Percentiles rank a stretch among this genome's conserved stretches.
phyloP scores from a whole-genome alignment of 768 basidiomycete species.

The Rickenella mellea region DNA sequence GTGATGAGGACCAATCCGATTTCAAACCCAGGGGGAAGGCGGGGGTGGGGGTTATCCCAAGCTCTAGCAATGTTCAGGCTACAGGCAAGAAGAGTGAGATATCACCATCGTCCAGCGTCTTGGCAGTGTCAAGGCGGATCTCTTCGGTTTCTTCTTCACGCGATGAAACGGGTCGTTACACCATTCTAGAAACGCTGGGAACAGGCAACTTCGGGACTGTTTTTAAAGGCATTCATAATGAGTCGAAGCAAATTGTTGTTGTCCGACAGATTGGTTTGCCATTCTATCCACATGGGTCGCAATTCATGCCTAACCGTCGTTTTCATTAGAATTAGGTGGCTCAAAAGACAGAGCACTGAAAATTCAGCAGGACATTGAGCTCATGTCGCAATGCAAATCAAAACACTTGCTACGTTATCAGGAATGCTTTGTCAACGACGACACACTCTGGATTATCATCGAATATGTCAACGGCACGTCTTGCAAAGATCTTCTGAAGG shows the following conservation, averaged over 20 bases:
- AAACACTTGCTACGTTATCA: constrained; percentile 96
- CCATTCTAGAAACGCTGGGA: constrained; percentile 87
- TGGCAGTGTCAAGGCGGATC: too few relatives aligned
- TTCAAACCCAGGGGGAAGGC: too few relatives aligned
- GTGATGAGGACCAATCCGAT: too few relatives aligned
- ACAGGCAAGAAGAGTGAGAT: too few relatives aligned
- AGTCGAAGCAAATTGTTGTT: constrained; percentile 89
- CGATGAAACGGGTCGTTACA: constrained; percentile 86
- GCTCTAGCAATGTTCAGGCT: too few relatives aligned
- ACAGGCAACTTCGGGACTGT: constrained; percentile 96
- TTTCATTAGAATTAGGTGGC: constrained; percentile 79
- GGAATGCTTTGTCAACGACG: constrained; percentile 91
- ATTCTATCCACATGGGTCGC: too few relatives aligned
- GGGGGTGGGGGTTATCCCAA: too few relatives aligned
- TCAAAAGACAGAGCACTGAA: constrained; percentile 98
- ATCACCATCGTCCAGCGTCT: too few relatives aligned
- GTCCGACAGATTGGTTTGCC: constrained; percentile 95
- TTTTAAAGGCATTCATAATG: constrained; percentile 95
- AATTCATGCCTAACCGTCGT: constrained; percentile 5
- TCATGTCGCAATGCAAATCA: constrained; percentile 90
- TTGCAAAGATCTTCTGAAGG: constrained; percentile 90
- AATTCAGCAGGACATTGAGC: constrained; percentile 97
- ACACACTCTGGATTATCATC: constrained; percentile 99
- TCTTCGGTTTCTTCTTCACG: constrained; percentile 62
- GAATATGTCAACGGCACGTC: constrained; percentile 98